phyloP scores from a whole-genome alignment of 1,284 basidiomycete genomes.

The Neonothopanus nambi region DNA sequence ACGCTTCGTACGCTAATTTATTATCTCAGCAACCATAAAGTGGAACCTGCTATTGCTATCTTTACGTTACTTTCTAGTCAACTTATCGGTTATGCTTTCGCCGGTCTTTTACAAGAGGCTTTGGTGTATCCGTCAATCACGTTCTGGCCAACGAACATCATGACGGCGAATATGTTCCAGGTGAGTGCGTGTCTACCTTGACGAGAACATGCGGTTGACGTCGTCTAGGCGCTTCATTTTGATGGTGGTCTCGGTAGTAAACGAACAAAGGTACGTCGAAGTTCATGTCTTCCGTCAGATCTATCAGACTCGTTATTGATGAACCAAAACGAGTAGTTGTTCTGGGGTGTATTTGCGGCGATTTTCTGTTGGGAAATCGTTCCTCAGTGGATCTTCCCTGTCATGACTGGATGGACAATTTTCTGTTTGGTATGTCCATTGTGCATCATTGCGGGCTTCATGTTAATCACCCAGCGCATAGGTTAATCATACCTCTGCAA shows the following conservation, averaged over 20 bases:
- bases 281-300: no score
- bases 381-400: slow-evolving; percentile 21
- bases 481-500: slow-evolving; percentile 1
- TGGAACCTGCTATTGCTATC: slow-evolving; percentile 34
- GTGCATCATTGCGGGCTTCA: slow-evolving; percentile 16
- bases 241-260: slow-evolving; percentile 18
- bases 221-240: slow-evolving; percentile 17
- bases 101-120: slow-evolving; percentile 17
- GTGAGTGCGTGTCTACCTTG: no score
- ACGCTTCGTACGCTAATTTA: no score
- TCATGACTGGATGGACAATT: neutral
- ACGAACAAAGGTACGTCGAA: slow-evolving; percentile 14
- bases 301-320: no score
- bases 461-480: slow-evolving; percentile 18
- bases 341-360: slow-evolving; percentile 18
- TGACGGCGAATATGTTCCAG: no score
- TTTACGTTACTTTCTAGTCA: slow-evolving; percentile 33
- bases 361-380: slow-evolving; percentile 20
- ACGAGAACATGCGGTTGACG: no score
- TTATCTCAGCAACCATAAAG: no score
- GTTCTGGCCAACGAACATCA: slow-evolving; percentile 17
- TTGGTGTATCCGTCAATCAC: slow-evolving; percentile 20
- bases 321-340: no score
- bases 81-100: slow-evolving; percentile 32
- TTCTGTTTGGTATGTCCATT: no score